Evolutionary conservation across 1,284 basidiomycete genomes (phyloP).

Genomic region (Trichosporon sp.): DNA sequence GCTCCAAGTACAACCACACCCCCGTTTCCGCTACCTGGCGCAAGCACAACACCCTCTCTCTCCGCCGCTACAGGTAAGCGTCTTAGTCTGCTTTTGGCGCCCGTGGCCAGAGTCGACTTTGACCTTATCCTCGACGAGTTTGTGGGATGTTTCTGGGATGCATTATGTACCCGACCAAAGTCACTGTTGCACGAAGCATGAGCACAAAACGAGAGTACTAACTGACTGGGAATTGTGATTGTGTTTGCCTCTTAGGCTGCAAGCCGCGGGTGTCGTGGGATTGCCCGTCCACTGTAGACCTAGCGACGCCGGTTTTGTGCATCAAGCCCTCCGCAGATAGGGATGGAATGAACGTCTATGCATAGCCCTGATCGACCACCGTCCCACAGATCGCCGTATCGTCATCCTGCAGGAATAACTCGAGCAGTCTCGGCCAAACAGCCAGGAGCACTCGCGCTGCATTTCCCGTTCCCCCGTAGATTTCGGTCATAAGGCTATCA

Average conservation of each 20-base stretch:
- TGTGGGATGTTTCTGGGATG: constrained; percentile 2
- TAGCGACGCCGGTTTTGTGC: too few species aligned
- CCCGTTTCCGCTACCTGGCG: constrained; percentile 90
- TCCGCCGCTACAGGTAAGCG: constrained; percentile 91
- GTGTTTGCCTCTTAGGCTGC: too few species aligned
- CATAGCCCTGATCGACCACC: too few species aligned
- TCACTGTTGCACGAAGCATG: not conserved
- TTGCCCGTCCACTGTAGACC: too few species aligned
- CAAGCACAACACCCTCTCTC: constrained; percentile 95
- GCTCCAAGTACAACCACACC: constrained; percentile 89
- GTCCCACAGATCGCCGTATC: too few species aligned
- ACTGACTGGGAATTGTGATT: too few species aligned
- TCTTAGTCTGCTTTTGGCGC: constrained; percentile 8
- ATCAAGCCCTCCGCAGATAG: too few species aligned
- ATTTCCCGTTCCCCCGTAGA: not conserved
- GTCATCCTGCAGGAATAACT: too few species aligned
- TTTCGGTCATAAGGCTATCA: not conserved
- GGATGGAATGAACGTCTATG: too few species aligned
- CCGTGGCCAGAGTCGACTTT: constrained; percentile 10
- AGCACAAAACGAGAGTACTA: not conserved
- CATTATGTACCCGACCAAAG: constrained; percentile 3
- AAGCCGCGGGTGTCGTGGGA: too few species aligned
- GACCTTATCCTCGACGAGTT: not conserved
- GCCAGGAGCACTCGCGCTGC: not conserved
- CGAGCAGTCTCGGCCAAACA: too few species aligned